phyloP scores from a whole-genome alignment of 495 filamentous ascomycete species.

The Margaritispora aquatica region DNA sequence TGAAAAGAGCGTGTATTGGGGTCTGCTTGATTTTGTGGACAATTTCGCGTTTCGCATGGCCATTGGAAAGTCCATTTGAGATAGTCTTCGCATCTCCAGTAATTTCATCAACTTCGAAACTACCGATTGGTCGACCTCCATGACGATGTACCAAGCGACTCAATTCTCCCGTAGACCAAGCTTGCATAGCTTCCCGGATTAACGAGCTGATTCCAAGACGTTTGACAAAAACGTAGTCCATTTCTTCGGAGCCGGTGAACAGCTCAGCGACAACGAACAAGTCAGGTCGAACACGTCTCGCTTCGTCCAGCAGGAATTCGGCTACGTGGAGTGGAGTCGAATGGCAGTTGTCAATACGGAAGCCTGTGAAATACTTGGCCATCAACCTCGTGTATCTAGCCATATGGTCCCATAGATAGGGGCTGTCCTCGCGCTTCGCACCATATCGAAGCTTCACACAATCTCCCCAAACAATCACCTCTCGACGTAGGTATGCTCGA shows the following conservation, averaged over 20 bases:
- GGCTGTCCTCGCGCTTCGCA: constrained; percentile 70
- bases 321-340: constrained; percentile 92
- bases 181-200: constrained; percentile 96
- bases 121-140: constrained; percentile 90
- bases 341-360: constrained; percentile 98
- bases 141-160: constrained; percentile 91
- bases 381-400: constrained; percentile 84
- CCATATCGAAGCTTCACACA: constrained; percentile 98
- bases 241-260: constrained; percentile 92
- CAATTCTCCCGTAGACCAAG: constrained; percentile 89
- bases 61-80: constrained; percentile 13
- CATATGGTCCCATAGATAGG: constrained; percentile 96
- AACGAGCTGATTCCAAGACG: constrained; percentile 82
- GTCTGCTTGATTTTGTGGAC: constrained; percentile 70
- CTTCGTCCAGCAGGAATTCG: constrained; percentile 89
- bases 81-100: constrained; percentile 32
- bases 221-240: constrained; percentile 93
- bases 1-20: constrained; percentile 90
- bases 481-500: constrained; percentile 81
- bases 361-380: constrained; percentile 91
- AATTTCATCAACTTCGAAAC: constrained; percentile 76
- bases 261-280: constrained; percentile 92
- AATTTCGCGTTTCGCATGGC: constrained; percentile 26
- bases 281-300: constrained; percentile 79
- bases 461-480: constrained; percentile 98